Base-by-base conservation (phyloP, 768 basidiomycete genomes). In the Imleria badia region DNA sequence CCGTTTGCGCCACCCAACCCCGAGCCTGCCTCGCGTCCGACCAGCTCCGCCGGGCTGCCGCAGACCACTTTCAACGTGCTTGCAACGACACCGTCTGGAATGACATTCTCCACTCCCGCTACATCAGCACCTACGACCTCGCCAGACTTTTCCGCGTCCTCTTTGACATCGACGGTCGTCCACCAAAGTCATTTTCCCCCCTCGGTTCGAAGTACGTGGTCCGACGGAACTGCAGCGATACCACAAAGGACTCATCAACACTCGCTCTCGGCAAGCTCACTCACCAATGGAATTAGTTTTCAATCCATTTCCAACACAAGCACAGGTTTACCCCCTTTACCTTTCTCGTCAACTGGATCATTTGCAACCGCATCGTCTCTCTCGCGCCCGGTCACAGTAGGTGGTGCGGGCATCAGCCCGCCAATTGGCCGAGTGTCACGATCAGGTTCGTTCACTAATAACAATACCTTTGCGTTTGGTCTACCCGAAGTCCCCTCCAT, bases 371-470 rank as follows among this genome's bases (percentile, higher is more conserved):
- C 69, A 51, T 60, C 69, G 48, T 51, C 71, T 48, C 69, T 64
- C 42, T 26, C 63, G 26, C 67, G 56, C 39, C 50, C 69, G 46
- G 26, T 61, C 45, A 34, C 68, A 6, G 49, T 47, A 33, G 55
- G 54, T 42, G 66, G 62, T 0, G 52, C 62, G 0, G 69, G 67
- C 8, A 71, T 71, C 40, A 72, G 66, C 38, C 68, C 70, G 3
- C 68, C 72, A 30, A 73, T 82, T 49, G 82, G 83, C 31, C 73
- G 82, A 54, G 78, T 84, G 73, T 80, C 81, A 39, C 77, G 82
- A 42, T 83, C 83, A 23, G 78, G 81, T 48, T 84, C 83, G 22
- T 75, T 84, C 53, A 80, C 74, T 44, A 78, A 76, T 31, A 66
- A 74, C 54, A 79, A 72, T 54, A 56, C 73, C 5, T 78, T 76